phyloP scores from a whole-genome alignment of 768 basidiomycete genomes.

The Naganishia friedmannii region DNA sequence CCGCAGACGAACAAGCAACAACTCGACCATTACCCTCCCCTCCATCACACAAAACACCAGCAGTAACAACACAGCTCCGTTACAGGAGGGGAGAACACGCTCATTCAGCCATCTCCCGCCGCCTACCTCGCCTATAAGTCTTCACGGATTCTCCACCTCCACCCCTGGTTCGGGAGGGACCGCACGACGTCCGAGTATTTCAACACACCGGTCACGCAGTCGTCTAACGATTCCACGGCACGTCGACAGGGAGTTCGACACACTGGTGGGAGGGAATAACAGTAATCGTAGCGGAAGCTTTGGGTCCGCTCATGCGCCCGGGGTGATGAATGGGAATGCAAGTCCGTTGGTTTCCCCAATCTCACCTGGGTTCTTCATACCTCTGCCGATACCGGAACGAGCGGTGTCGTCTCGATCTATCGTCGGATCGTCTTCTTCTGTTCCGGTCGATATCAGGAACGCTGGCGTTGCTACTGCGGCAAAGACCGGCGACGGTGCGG shows the following conservation, averaged over 20 bases:
- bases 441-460: too few relatives aligned
- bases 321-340: too few relatives aligned
- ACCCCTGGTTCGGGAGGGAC: background rate
- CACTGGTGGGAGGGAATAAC: background rate
- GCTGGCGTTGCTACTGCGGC: too few relatives aligned
- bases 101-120: background rate
- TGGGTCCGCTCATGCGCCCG: background rate
- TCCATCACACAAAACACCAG: background rate
- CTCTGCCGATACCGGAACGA: too few relatives aligned
- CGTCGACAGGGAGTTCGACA: background rate
- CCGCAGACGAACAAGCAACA: constrained; percentile 1
- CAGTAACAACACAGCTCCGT: background rate
- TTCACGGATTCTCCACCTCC: background rate
- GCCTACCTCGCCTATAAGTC: background rate
- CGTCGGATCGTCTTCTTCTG: too few relatives aligned
- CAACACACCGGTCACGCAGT: constrained; percentile 1
- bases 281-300: background rate
- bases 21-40: background rate
- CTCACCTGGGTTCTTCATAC: background rate
- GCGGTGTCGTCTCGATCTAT: too few relatives aligned
- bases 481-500: too few relatives aligned
- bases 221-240: constrained; percentile 16
- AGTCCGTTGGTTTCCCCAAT: constrained; percentile 10
- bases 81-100: background rate
- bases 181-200: constrained; percentile 6